Evolutionary conservation across 1,284 basidiomycete genomes (phyloP), one percentile per base, ranked within the genome.

Genomic region (Fomitopsis palustris): DNA sequence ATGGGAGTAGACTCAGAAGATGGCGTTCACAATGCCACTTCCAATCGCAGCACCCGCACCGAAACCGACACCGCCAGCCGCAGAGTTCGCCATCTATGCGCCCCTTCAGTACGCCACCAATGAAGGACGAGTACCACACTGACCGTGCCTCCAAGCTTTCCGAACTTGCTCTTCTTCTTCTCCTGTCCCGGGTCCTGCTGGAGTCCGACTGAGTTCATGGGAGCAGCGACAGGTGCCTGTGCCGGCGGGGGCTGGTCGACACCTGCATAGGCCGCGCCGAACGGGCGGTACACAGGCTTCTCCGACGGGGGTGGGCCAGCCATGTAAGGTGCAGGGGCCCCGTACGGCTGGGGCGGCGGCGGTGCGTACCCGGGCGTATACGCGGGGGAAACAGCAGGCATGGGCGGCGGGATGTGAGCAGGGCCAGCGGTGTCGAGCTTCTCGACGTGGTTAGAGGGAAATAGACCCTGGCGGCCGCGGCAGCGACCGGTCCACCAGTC

Each of bases 1-100:
- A 14, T 10, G 25, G 19, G 19, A 10, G 41, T 8, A 21, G n/a
- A 58, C 61, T 49, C 54, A 78, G 71, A 78, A 77, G 21, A 78
- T 77, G n/a, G 77, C 67, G 53, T 74, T 68, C 63, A 78, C 68
- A 57, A 78, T 67, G 41, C 74, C 77, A 57, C 74, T 64, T 29
- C 77, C 77, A 56, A 78, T 70, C 31, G 77, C 77, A 61, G 76
- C 73, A 62, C 75, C 75, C 55, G 83, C 86, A 64, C 88, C 87
- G 62, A 90, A 89, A 9, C 88, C 88, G 55, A 85, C 81, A 69
- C 88, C 88, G 47, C 87, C 87, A 3, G 80, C 88, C 42, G 88
- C 87, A 51, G 85, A 82, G 52, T 82, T 78, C 4, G 86, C 86
- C 76, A 89, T 79, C 85, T 86, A 19, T 14, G 14, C 23, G 12